These are phyloP conservation scores for Phaeoacremonium minimum DNA, from an alignment of 2,329 filamentous ascomycete species.

Conservation along the genomic window DNA sequence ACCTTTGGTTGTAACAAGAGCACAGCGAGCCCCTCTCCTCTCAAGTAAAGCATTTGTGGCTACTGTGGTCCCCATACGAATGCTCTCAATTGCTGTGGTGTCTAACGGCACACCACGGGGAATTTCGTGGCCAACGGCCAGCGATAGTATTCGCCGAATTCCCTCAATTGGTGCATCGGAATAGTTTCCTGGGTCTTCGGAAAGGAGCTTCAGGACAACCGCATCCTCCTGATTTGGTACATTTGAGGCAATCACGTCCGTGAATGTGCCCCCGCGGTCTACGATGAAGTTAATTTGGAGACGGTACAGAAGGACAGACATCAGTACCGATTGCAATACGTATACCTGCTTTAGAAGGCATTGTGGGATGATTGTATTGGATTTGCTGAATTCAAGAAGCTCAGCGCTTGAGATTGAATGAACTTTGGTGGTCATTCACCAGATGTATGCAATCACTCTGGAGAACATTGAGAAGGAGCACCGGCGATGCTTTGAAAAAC, in stretches of 20 bases:
- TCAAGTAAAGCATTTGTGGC: constrained; percentile 65
- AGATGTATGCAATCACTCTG: too few species aligned
- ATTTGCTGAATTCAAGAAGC: too few species aligned
- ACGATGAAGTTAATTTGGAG: not conserved
- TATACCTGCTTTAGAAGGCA: not conserved
- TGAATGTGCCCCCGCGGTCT: constrained; percentile 5
- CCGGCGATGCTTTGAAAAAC: too few species aligned
- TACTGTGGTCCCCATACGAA: constrained; percentile 68
- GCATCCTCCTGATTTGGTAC: constrained; percentile 44
- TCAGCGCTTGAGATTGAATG: too few species aligned
- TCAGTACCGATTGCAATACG: not conserved
- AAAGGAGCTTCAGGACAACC: constrained; percentile 62
- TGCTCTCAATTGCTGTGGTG: constrained; percentile 18
- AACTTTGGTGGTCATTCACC: too few species aligned
- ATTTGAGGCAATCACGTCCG: constrained; percentile 2
- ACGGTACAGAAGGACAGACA: too few species aligned
- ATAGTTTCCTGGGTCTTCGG: constrained; percentile 64
- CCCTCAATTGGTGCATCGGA: constrained; percentile 63
- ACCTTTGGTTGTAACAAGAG: constrained; percentile 61
- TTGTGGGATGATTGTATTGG: too few species aligned
- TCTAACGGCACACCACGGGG: constrained; percentile 24
- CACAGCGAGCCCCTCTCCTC: constrained; percentile 61
- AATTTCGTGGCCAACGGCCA: constrained; percentile 11
- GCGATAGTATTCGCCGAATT: constrained; percentile 21
- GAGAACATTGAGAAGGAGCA: too few species aligned